These are phyloP conservation scores for Mucor ambiguus DNA, from an alignment of 371 early-diverging fungal genomes.

Conservation along the genomic window DNA sequence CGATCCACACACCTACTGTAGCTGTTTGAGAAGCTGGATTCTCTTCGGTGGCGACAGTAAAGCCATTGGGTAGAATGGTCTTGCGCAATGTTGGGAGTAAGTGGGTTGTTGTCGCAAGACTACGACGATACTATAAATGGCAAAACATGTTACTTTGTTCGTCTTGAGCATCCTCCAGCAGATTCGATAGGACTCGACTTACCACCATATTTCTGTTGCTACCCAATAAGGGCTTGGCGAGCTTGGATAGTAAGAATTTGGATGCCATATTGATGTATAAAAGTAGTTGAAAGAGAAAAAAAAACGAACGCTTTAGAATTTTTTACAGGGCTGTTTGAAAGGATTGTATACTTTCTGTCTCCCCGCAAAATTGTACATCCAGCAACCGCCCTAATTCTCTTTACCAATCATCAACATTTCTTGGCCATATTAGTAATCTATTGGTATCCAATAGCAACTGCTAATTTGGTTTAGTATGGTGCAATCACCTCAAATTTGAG, in stretches of 20 bases:
- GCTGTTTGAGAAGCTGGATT: conserved; percentile 93
- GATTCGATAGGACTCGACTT: background rate
- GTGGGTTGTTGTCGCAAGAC: conserved; percentile 56
- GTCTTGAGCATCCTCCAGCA: background rate
- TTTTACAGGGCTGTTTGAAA: conserved; percentile 14
- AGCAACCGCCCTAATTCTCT: too few species aligned
- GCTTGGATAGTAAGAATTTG: conserved; percentile 16
- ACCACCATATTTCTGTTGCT: conserved; percentile 10
- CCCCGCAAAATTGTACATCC: background rate
- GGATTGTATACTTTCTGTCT: background rate
- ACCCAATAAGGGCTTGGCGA: conserved; percentile 19
- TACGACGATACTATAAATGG: conserved; percentile 49
- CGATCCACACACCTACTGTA: conserved; percentile 98
- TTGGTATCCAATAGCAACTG: too few species aligned
- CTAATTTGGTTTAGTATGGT: too few species aligned
- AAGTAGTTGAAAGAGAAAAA: background rate
- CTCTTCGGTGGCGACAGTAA: conserved; percentile 94
- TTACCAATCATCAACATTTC: background rate
- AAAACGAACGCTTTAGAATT: background rate
- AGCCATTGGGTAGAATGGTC: conserved; percentile 89
- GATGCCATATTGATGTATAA: conserved; percentile 15
- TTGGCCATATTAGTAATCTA: background rate
- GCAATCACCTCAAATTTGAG: background rate
- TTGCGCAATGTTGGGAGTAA: conserved; percentile 69
- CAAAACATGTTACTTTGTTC: background rate